Evolutionary conservation across 2,329 filamentous ascomycete genomes (phyloP), one percentile per base, ranked within the genome.

Genomic region (Diplocarpon rosae): DNA sequence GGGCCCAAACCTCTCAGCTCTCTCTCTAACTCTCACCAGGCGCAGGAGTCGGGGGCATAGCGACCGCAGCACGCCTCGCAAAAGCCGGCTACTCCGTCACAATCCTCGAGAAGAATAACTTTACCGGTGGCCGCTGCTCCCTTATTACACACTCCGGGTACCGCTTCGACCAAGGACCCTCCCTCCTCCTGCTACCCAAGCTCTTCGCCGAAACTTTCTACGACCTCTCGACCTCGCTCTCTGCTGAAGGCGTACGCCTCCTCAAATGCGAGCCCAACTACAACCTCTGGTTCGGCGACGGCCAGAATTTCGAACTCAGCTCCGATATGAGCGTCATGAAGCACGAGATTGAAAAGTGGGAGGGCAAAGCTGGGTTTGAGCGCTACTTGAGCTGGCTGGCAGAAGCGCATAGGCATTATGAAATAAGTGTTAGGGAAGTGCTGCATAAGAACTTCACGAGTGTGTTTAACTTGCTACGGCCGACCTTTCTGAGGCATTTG

Each of bases 211-310:
- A 83, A 63, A 75, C 76, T 15, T 87, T 86, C 57, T 60, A 65
- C 43, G 83, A 87, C 54, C 72, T 87, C 1, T 80, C 70, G 49
- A 86, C 81, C 5, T 75, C 72, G 9, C 66, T 86, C 11, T 69
- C 76, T 50, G 69, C 66, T 0, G 82, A 85, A 58, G 79, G 77
- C n/a, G 71, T 87, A 1, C 64, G 79, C 38, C 65, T 88, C 3
- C 58, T 83, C 17, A 83, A 82, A 65, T 87, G 83, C 62, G 77
- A 84, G 39, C 80, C 80, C 1, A 88, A 87, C 59, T 87, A 88
- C 67, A 75, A 77, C 43, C 70, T 88, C 47, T 84, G 78, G 71
- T 88, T 86, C 59, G 69, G 75, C 12, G 83, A 86, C 59, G 78
- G 76, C 41, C 73, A 75, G 51, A 65, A 62, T 10, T 81, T 86